Base-by-base conservation (phyloP, 352 stramenopile species). In the Phytophthora pini region DNA sequence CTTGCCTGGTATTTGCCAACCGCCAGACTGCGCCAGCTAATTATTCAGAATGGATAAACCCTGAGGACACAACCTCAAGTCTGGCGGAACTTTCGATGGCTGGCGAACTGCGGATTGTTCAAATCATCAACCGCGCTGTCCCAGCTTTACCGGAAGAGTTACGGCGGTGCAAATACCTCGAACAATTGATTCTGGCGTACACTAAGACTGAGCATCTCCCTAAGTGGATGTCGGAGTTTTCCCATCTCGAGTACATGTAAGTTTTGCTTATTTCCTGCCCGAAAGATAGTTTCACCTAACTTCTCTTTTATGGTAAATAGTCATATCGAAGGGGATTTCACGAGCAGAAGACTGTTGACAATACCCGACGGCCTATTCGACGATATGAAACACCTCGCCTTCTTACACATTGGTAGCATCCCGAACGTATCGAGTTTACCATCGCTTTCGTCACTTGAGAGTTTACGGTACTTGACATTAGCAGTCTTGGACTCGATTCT, bases 81-180 rank as follows among this genome's bases (percentile, higher is more conserved):
- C 68, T 87, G 0, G 55, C 56, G 1, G 47, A 67, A 6, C 34
- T 87, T 0, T 72, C 79, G 0, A 39, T 61, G 2, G 62, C 71
- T 6, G 79, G 77, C 1, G 57, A 88, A 12, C 52, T 88, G 12
- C 70, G 68, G 7, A 75, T 74, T 11, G 56, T 87, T 26, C 74
- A 87, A 59, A 70, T 89, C 34, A 76, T 85, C 34, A 89, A 89
- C 22, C 72, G 66, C 0, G 68, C 66, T 41, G 32, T 85, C 0
- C 65, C 75, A 12, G 61, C 59, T 22, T n/a, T 87, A 10, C 80
- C 76, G 8, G 61, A 73, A 12, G 47, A 68, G 13, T 48, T 89
- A 4, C 50, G 49, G 4, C 54, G 58, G 1, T 89, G 80, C 48
- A 53, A 50, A 1, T 26, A 81, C 3, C 55, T 89, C 0, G 55